Evolutionary conservation across 2,329 filamentous ascomycete species (phyloP), one percentile per base, ranked within the genome.

Genomic region (Truncatella angustata): DNA sequence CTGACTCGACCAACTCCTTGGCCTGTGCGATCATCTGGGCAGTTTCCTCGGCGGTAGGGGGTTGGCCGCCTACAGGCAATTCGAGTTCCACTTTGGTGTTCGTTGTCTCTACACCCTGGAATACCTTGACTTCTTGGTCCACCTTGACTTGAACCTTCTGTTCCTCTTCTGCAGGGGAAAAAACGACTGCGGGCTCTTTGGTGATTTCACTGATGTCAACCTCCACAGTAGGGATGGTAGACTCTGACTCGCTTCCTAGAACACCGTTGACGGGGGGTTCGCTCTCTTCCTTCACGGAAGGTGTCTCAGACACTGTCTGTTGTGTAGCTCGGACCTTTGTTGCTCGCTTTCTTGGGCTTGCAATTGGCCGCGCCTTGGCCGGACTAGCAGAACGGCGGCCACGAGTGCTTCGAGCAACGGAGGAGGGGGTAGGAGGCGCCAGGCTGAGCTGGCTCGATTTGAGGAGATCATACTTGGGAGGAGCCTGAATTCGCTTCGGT

Each of bases 21-120:
- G 94, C 94, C 63, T 90, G 85, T 24, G 86, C 86, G 54, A 97
- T 87, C 87, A 97, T 91, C 51, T 86, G 82, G 52, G 88, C 81
- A 1, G 91, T 86, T 62, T 94, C 88, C 57, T 91, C 88, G 0
- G 90, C 85, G 11, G 85, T 82, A 0, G 88, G 86, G 7, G 91
- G 78, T 55, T 90, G 83, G 9, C 83, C 78, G 37, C 24, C 37
- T 4, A 81, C 60, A 12, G 91, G 89, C 64, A 94, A 78, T 58
- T 94, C 88, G 10, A 94, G 77, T 56, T 87, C 87, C 45, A 93
- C 84, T 43, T 85, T 84, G 5, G 87, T 92, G 59, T 83, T 83
- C 51, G 85, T 88, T 1, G 82, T 83, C 67, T 91, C 86, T 4
- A 81, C 72, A 18, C 86, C 84, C 49, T 76, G 78, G 45, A 77